phyloP scores from a whole-genome alignment of 106 monocot species.

The Platanthera zijinensis region DNA sequence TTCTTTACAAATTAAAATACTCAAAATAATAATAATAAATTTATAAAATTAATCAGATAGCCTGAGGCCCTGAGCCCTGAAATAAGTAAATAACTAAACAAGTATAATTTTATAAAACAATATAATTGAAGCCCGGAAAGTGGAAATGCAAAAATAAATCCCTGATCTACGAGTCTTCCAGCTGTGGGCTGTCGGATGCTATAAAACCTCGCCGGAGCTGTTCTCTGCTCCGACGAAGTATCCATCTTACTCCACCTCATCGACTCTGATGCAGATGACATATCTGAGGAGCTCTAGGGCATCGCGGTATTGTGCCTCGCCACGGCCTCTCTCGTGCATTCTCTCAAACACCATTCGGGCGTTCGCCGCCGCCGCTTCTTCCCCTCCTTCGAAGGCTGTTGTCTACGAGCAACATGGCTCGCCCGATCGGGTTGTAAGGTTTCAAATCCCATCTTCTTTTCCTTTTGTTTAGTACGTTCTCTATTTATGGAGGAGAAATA shows the following conservation, averaged over 20 bases:
- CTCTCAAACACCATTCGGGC: not conserved
- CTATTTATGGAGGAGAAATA: not conserved
- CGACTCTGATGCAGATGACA: not conserved
- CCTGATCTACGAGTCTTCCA: not conserved
- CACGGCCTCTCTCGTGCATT: not conserved
- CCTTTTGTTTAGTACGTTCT: not conserved
- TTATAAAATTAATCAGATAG: too few relatives aligned
- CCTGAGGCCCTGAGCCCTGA: too few relatives aligned
- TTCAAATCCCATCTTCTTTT: not conserved
- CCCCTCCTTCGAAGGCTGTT: constrained; percentile 8
- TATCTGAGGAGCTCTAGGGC: not conserved
- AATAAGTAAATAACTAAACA: too few relatives aligned
- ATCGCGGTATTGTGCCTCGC: not conserved
- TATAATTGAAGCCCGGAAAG: too few relatives aligned
- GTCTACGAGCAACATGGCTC: constrained; percentile 10
- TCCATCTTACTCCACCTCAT: not conserved
- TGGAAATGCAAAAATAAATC: too few relatives aligned
- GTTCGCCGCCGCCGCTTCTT: constrained; percentile 1
- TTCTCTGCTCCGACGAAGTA: not conserved
- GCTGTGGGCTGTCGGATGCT: not conserved
- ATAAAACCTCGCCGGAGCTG: not conserved
- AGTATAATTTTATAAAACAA: too few relatives aligned
- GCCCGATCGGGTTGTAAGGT: constrained; percentile 7
- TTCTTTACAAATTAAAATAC: too few relatives aligned
- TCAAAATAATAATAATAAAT: too few relatives aligned